Evolutionary conservation across 2,329 filamentous ascomycete genomes (phyloP).

Genomic region (Colletotrichum lupini): DNA sequence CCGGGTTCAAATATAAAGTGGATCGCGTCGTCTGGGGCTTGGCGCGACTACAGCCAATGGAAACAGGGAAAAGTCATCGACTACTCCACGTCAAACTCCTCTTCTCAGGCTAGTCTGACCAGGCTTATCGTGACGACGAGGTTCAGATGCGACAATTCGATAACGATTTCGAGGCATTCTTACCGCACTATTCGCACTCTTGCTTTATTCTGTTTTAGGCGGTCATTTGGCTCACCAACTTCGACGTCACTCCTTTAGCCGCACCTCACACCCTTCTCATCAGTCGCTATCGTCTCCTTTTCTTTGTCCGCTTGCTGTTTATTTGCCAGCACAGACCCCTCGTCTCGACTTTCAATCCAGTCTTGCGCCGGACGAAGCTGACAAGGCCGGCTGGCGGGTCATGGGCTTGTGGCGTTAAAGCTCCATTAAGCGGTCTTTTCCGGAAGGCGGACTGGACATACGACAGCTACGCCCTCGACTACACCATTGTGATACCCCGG

Average conservation of each 20-base stretch:
- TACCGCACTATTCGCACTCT: not conserved
- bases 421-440: slow-evolving; percentile 9
- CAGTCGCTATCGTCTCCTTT: not conserved
- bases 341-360: not conserved
- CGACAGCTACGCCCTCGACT: slow-evolving; percentile 3
- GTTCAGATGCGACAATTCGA: slow-evolving; percentile 29
- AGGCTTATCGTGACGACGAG: slow-evolving; percentile 34
- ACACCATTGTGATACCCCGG: slow-evolving; percentile 1
- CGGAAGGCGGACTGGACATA: slow-evolving; percentile 3
- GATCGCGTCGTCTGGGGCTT: slow-evolving; percentile 3
- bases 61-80: not conserved
- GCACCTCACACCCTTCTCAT: not conserved
- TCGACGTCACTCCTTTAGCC: slow-evolving; percentile 24
- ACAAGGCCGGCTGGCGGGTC: slow-evolving; percentile 24
- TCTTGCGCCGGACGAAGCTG: slow-evolving; percentile 24
- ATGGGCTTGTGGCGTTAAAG: slow-evolving; percentile 34
- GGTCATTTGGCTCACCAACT: not conserved
- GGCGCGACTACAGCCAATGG: slow-evolving; percentile 29
- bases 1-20: slow-evolving; percentile 25
- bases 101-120: slow-evolving; percentile 27
- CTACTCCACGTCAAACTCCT: slow-evolving; percentile 33
- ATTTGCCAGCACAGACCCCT: slow-evolving; percentile 30
- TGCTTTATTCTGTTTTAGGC: slow-evolving; percentile 1
- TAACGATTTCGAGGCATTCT: slow-evolving; percentile 30
- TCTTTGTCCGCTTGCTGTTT: slow-evolving; percentile 26